Conservation (phyloP, 805 yeast species). For the Schwanniomyces pseudopolymorphus region DNA sequence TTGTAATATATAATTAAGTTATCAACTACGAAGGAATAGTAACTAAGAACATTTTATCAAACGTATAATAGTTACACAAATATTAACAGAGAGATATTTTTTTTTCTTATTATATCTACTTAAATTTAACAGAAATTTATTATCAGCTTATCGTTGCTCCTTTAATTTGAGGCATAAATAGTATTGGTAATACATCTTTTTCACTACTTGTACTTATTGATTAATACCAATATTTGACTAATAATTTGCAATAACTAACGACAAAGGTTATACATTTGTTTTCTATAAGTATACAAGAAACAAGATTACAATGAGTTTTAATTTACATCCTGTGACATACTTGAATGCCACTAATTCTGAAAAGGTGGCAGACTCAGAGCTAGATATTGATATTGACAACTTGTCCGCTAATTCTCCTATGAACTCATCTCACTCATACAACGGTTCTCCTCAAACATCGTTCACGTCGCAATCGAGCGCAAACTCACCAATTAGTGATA, state of each 20-base stretch:
- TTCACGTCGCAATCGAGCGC: conserved; percentile 38
- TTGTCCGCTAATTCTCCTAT: conserved; percentile 28
- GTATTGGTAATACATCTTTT: background rate
- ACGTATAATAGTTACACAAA: too few relatives aligned
- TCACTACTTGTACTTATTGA: too few relatives aligned
- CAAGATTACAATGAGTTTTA: conserved; percentile 44
- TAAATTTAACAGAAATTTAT: too few relatives aligned
- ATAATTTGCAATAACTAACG: background rate
- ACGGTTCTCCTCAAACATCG: conserved; percentile 35
- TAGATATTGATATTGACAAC: conserved; percentile 28
- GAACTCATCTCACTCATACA: conserved; percentile 21
- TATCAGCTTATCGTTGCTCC: background rate
- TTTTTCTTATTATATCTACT: too few relatives aligned
- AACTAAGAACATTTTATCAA: too few relatives aligned
- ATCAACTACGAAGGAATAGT: background rate
- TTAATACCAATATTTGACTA: too few relatives aligned
- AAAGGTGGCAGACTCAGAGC: conserved; percentile 20
- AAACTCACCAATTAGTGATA: conserved; percentile 26
- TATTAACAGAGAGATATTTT: background rate
- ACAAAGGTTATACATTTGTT: background rate
- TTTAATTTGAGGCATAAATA: background rate
- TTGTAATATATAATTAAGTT: background rate
- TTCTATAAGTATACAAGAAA: background rate
- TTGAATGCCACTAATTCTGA: conserved; percentile 32
- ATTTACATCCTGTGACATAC: conserved; percentile 45